These are phyloP conservation scores for Euphorbia peplus DNA, from an alignment of 345 rosid genomes.

Conservation along the genomic window DNA sequence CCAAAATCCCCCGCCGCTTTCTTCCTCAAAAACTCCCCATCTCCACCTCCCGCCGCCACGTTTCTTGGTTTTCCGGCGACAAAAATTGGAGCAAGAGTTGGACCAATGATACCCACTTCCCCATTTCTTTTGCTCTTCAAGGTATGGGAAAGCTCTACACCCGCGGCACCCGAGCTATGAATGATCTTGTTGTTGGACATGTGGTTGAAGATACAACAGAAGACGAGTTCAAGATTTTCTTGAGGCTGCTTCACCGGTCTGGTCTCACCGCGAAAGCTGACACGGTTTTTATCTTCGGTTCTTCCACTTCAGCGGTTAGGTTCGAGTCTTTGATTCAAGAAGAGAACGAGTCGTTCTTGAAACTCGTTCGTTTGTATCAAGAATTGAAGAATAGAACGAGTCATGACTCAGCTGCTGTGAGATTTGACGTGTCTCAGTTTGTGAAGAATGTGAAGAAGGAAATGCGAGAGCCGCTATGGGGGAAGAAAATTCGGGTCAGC, in stretches of 20 bases:
- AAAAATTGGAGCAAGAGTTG: too few relatives aligned
- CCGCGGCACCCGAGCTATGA: constrained; percentile 56
- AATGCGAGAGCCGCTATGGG: constrained; percentile 69
- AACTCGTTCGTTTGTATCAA: constrained; percentile 38
- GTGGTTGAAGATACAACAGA: constrained; percentile 46
- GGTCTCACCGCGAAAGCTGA: constrained; percentile 69
- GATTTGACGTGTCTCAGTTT: constrained; percentile 51
- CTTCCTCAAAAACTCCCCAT: constrained; percentile 11
- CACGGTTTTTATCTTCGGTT: constrained; percentile 45
- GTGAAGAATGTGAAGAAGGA: constrained; percentile 32
- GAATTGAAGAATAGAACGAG: constrained; percentile 31
- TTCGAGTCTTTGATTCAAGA: constrained; percentile 42
- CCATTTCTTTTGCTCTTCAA: constrained; percentile 45
- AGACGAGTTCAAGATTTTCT: constrained; percentile 56
- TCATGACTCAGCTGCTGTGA: constrained; percentile 15
- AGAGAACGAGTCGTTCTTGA: constrained; percentile 67
- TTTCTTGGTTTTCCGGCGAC: constrained; percentile 3
- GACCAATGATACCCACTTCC: neutral
- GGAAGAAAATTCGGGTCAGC: constrained; percentile 49
- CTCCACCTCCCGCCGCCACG: too few relatives aligned
- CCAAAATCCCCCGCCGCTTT: constrained; percentile 20
- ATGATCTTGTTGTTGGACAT: constrained; percentile 62
- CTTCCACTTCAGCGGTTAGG: constrained; percentile 28
- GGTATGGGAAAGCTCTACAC: constrained; percentile 60
- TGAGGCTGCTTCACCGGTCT: constrained; percentile 60